phyloP scores from a whole-genome alignment of 192 early-diverging fungal genomes.

The Coemansia aciculifera region DNA sequence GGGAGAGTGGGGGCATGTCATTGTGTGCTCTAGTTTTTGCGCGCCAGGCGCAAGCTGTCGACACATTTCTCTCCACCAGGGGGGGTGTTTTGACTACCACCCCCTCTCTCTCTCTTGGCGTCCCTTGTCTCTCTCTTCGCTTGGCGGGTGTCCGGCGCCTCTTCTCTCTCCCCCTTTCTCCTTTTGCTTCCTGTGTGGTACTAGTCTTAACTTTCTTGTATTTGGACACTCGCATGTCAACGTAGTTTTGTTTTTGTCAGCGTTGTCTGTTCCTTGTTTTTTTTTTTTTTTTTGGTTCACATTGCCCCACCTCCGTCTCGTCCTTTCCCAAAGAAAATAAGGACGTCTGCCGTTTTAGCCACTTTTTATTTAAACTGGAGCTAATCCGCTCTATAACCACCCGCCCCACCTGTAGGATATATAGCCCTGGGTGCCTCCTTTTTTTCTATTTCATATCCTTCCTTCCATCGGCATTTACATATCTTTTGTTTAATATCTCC shows the following conservation, averaged over 20 bases:
- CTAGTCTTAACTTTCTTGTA: conserved; percentile 7
- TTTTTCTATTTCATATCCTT: not conserved
- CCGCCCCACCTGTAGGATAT: conserved; percentile 6
- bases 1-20: conserved; percentile 9
- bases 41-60: conserved; percentile 9
- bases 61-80: not conserved
- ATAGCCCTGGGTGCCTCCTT: conserved; percentile 12
- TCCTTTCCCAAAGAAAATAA: conserved; percentile 10
- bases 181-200: conserved; percentile 9
- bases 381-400: conserved; percentile 5
- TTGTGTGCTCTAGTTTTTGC: conserved; percentile 5
- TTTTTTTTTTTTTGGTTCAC: not conserved
- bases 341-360: conserved; percentile 3
- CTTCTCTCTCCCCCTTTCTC: conserved; percentile 1
- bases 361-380: conserved; percentile 13
- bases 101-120: not conserved
- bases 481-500: not conserved
- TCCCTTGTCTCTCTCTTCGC: not conserved
- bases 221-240: conserved; percentile 11
- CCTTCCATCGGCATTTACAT: not conserved
- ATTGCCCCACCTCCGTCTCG: not conserved
- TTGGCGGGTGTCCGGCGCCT: conserved; percentile 2
- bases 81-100: not conserved
- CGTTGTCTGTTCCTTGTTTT: conserved; percentile 14
- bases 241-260: conserved; percentile 11